Conservation (phyloP, 2,329 filamentous ascomycete species). For the Botryotinia globosa region DNA sequence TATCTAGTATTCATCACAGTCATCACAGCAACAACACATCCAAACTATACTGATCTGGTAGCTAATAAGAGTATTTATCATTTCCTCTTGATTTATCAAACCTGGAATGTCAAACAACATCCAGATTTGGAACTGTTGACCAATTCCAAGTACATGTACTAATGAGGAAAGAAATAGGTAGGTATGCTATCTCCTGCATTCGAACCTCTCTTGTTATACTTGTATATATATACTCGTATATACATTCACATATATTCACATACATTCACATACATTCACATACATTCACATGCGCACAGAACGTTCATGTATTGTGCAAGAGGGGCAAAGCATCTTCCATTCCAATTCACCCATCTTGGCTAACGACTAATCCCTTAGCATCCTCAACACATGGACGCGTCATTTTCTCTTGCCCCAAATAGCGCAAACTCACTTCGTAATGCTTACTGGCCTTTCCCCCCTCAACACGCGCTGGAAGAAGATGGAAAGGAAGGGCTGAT, state of each 20-base stretch:
- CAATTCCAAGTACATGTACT: neutral
- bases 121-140: neutral
- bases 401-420: neutral
- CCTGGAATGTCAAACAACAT: neutral
- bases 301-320: no score
- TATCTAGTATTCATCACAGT: neutral
- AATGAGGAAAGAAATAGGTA: no score
- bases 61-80: neutral
- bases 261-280: no score
- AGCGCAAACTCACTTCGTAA: neutral
- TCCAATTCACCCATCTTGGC: neutral
- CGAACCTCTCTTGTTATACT: no score
- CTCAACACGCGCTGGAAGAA: neutral
- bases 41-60: neutral
- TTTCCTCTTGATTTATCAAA: neutral
- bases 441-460: neutral
- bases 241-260: no score
- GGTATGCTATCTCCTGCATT: neutral
- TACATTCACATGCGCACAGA: no score
- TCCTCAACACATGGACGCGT: constrained; percentile 11
- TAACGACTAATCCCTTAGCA: neutral
- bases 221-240: no score
- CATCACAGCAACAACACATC: neutral
- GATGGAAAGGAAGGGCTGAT: neutral
- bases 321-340: neutral